Evolutionary conservation across 1,284 basidiomycete genomes (phyloP).

Genomic region (Ustilago nuda): DNA sequence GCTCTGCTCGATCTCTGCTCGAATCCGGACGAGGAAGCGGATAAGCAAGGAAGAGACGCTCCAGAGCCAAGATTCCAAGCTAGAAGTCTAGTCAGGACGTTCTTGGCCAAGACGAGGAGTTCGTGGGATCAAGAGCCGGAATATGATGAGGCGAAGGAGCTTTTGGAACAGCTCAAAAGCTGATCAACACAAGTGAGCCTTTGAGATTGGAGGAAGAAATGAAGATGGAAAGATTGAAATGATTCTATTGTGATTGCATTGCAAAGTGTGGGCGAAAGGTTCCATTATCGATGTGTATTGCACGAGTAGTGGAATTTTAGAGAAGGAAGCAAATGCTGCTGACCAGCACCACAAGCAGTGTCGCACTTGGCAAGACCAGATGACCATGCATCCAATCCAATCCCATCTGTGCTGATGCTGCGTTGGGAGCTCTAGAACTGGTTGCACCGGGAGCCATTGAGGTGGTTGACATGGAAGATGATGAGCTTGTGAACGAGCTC

Average conservation of each 20-base stretch:
- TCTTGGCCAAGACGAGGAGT: slow-evolving; percentile 78
- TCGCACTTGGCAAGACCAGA: slow-evolving; percentile 13
- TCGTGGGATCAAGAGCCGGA: slow-evolving; percentile 86
- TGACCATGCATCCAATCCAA: slow-evolving; percentile 10
- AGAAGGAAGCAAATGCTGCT: slow-evolving; percentile 49
- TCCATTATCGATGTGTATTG: not conserved
- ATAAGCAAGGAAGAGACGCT: slow-evolving; percentile 27
- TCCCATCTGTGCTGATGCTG: not conserved
- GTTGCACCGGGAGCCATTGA: slow-evolving; percentile 7
- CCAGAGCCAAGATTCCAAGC: slow-evolving; percentile 83
- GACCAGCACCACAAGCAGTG: slow-evolving; percentile 20
- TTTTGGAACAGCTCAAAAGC: slow-evolving; percentile 56
- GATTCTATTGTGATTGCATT: not conserved
- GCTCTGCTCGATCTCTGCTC: slow-evolving; percentile 84
- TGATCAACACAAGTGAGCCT: slow-evolving; percentile 2
- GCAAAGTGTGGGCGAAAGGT: not conserved
- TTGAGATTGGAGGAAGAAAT: not conserved
- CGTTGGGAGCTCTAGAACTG: slow-evolving; percentile 15
- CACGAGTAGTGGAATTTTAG: slow-evolving; percentile 4
- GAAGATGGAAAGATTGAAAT: not conserved
- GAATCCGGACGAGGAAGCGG: slow-evolving; percentile 62
- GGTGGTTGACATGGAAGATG: slow-evolving; percentile 6
- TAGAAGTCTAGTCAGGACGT: slow-evolving; percentile 85
- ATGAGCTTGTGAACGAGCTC: slow-evolving; percentile 9
- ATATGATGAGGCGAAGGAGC: slow-evolving; percentile 78